phyloP scores from a whole-genome alignment of 176 grass and related monocot genomes.

The Puccinellia tenuiflora region DNA sequence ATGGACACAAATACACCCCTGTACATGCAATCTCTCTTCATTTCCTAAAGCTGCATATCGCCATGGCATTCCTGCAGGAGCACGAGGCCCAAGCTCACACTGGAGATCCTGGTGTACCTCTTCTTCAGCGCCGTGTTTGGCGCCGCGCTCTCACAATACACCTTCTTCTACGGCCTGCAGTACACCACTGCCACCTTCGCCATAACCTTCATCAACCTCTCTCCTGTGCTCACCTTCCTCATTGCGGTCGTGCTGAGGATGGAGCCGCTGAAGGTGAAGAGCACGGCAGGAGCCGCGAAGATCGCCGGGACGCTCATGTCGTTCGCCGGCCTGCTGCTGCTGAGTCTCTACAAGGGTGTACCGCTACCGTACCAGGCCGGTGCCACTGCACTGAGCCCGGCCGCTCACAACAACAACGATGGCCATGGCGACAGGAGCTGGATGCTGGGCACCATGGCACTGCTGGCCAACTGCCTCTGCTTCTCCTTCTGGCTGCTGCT shows the following conservation, averaged over 20 bases:
- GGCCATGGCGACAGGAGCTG: conserved; percentile 21
- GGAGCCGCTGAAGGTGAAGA: conserved; percentile 57
- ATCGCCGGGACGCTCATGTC: conserved; percentile 46
- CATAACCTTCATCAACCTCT: conserved; percentile 74
- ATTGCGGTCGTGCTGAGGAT: conserved; percentile 51
- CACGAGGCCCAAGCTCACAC: conserved; percentile 69
- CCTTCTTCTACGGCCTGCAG: conserved; percentile 71
- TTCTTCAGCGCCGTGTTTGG: conserved; percentile 77
- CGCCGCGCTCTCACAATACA: conserved; percentile 64
- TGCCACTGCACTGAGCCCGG: neutral
- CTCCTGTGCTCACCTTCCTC: conserved; percentile 80
- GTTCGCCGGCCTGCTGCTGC: conserved; percentile 37
- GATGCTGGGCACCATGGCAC: conserved; percentile 54
- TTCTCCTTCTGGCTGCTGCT: conserved; percentile 74
- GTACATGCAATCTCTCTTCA: neutral
- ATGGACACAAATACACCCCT: neutral
- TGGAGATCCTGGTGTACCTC: conserved; percentile 61
- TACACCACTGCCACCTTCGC: conserved; percentile 74
- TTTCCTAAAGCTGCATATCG: neutral
- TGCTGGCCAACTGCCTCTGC: conserved; percentile 50
- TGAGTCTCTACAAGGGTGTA: conserved; percentile 66
- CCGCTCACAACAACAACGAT: neutral
- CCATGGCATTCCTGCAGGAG: conserved; percentile 37
- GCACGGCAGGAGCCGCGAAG: conserved; percentile 54
- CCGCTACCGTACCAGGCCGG: conserved; percentile 25